phyloP scores from a whole-genome alignment of 1,284 basidiomycete genomes.

The Meripilus lineatus region DNA sequence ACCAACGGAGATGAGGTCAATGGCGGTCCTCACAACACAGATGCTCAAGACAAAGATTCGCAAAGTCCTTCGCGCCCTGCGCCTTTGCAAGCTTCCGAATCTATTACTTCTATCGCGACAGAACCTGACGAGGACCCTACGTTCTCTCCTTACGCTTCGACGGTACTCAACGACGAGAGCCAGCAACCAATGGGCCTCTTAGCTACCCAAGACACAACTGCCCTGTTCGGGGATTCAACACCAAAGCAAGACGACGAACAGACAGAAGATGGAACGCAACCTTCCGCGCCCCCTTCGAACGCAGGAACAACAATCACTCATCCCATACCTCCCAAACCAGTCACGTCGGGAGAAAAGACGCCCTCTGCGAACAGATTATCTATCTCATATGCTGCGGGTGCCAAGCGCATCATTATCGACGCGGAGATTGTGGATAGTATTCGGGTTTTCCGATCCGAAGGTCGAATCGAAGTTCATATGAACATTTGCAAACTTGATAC shows the following conservation, averaged over 20 bases:
- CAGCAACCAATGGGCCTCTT: conserved; percentile 10
- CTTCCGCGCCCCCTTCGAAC: not conserved
- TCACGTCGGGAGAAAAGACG: conserved; percentile 19
- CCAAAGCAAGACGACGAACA: conserved; percentile 11
- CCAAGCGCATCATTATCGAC: conserved; percentile 83
- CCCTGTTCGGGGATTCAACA: conserved; percentile 7
- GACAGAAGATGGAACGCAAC: not conserved
- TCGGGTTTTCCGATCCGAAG: conserved; percentile 77
- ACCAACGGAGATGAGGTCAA: conserved; percentile 11
- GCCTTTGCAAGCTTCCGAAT: conserved; percentile 35
- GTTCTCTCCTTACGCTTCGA: conserved; percentile 18
- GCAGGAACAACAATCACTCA: not conserved
- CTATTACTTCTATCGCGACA: conserved; percentile 46
- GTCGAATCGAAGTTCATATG: conserved; percentile 80
- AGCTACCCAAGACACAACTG: conserved; percentile 16
- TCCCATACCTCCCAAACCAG: not conserved
- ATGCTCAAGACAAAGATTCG: no score
- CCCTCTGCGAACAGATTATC: conserved; percentile 84
- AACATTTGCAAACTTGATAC: conserved; percentile 50
- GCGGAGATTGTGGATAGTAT: conserved; percentile 82
- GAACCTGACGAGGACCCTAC: conserved; percentile 35
- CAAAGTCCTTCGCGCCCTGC: no score
- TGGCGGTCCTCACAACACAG: not conserved
- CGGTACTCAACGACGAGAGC: conserved; percentile 16
- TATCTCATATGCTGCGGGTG: conserved; percentile 88